phyloP scores from a whole-genome alignment of 164 flowering plant genomes.

The Aristolochia contorta region DNA sequence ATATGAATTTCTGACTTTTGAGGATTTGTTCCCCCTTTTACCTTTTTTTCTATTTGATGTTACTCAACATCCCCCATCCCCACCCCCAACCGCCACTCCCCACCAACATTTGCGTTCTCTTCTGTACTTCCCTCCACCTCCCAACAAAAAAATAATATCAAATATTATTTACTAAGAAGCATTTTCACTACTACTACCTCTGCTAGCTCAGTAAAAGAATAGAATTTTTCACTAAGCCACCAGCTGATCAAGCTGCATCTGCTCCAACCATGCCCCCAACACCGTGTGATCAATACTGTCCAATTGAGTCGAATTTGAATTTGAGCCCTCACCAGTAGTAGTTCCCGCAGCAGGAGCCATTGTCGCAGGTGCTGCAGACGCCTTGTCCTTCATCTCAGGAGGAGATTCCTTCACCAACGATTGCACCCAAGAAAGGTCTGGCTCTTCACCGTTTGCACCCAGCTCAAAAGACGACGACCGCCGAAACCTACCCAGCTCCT shows the following conservation, averaged over 20 bases:
- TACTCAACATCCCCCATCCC: neutral
- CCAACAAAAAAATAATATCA: slow-evolving; percentile 10
- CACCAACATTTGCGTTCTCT: too few species aligned
- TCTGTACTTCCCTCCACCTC: slow-evolving; percentile 7
- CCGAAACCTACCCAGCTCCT: slow-evolving; percentile 45
- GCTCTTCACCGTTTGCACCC: slow-evolving; percentile 61
- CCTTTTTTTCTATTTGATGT: neutral
- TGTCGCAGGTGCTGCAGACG: slow-evolving; percentile 12
- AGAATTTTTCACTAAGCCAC: slow-evolving; percentile 39
- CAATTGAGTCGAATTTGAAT: slow-evolving; percentile 20
- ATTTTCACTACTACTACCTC: neutral
- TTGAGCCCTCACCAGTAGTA: slow-evolving; percentile 16
- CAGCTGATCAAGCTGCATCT: slow-evolving; percentile 85
- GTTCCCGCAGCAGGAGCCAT: neutral
- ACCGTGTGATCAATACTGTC: slow-evolving; percentile 58
- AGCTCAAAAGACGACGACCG: slow-evolving; percentile 72
- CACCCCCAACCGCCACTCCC: slow-evolving; percentile 1
- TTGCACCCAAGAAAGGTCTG: slow-evolving; percentile 94
- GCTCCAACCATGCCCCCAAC: slow-evolving; percentile 79
- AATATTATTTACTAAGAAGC: slow-evolving; percentile 11
- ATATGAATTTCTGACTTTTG: slow-evolving; percentile 8
- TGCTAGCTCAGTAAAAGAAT: slow-evolving; percentile 11
- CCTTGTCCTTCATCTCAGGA: slow-evolving; percentile 56
- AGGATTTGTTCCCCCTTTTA: neutral
- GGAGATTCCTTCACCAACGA: slow-evolving; percentile 87